Conservation (phyloP, 495 filamentous ascomycete genomes). For the Xylaria telfairii region DNA sequence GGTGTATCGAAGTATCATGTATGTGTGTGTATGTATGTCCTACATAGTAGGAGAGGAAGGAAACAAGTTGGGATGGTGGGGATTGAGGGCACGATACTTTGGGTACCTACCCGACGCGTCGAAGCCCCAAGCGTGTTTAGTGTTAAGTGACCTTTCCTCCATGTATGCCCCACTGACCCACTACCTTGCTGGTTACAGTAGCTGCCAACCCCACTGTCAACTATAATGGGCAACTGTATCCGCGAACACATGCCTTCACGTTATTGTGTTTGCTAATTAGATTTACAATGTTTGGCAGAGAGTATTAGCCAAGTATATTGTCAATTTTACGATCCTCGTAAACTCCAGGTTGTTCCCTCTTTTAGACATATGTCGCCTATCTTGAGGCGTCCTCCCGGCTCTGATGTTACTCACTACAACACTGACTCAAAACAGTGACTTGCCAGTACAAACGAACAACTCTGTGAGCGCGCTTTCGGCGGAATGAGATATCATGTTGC, state of each 20-base stretch:
- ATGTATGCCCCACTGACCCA: constrained; percentile 25
- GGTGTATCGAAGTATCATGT: constrained; percentile 9
- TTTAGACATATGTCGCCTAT: background rate
- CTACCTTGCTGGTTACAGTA: background rate
- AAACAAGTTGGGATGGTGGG: constrained; percentile 20
- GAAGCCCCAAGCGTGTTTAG: constrained; percentile 22
- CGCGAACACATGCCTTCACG: too few species aligned
- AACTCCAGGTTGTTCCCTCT: background rate
- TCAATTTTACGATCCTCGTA: background rate
- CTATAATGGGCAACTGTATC: too few species aligned
- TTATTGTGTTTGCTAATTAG: too few species aligned
- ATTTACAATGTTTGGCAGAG: background rate
- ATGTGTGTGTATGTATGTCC: too few species aligned
- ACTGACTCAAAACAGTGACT: background rate
- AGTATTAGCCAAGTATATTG: background rate
- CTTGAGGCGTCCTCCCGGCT: background rate
- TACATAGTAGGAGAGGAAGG: background rate
- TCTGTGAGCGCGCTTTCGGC: background rate
- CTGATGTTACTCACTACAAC: too few species aligned
- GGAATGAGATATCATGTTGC: background rate
- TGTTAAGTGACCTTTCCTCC: constrained; percentile 24
- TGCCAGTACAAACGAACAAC: background rate
- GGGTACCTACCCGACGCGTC: constrained; percentile 18
- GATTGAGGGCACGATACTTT: constrained; percentile 8
- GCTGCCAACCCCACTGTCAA: background rate